phyloP scores from a whole-genome alignment of 768 basidiomycete genomes.

The Hericium alpestre region DNA sequence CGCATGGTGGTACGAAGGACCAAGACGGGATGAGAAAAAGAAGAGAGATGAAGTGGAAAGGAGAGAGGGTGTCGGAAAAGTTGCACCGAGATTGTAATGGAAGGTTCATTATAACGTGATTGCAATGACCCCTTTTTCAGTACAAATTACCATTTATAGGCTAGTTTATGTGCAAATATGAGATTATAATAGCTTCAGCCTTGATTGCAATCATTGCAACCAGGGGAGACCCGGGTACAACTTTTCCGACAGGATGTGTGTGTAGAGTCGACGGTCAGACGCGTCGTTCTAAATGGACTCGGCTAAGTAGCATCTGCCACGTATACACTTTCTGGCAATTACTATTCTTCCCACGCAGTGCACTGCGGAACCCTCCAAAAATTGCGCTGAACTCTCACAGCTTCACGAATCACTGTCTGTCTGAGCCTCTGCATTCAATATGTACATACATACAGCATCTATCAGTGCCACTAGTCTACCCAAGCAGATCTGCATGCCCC shows the following conservation, averaged over 20 bases:
- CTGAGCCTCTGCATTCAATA: background rate
- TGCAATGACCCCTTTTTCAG: too few species aligned
- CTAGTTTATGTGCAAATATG: too few species aligned
- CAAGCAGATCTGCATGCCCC: slow-evolving; percentile 88
- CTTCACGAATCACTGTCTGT: background rate
- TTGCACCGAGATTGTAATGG: too few species aligned
- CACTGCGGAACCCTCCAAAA: too few species aligned
- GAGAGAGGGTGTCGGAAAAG: too few species aligned
- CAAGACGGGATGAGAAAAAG: slow-evolving; percentile 29
- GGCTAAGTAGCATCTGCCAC: slow-evolving; percentile 31
- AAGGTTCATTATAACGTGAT: too few species aligned
- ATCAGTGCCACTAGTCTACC: slow-evolving; percentile 24
- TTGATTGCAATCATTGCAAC: too few species aligned
- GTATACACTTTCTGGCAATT: slow-evolving; percentile 24
- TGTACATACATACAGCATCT: slow-evolving; percentile 12
- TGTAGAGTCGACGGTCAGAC: slow-evolving; percentile 5
- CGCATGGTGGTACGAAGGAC: slow-evolving; percentile 77
- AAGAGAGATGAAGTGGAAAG: slow-evolving; percentile 28
- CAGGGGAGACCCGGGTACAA: too few species aligned
- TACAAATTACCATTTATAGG: too few species aligned
- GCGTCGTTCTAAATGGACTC: slow-evolving; percentile 25
- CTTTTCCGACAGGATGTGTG: too few species aligned
- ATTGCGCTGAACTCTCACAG: background rate
- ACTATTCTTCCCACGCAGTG: slow-evolving; percentile 22
- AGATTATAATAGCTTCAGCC: too few species aligned